phyloP scores from a whole-genome alignment of 2,329 filamentous ascomycete genomes.

The Penicillium decumbens region DNA sequence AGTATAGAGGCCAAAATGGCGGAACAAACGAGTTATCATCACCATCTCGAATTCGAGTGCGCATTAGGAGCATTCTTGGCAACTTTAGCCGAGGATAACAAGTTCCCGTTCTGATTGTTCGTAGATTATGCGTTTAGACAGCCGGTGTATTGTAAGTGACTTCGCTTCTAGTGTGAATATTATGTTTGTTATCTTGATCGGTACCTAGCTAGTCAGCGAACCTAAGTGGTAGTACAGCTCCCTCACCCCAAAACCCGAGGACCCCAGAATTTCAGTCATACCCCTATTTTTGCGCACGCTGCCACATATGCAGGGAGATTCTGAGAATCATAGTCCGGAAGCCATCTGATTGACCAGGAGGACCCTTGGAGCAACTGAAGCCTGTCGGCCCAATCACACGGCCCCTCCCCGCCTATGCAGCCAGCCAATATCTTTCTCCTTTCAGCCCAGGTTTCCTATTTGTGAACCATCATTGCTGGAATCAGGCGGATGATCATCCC shows the following conservation, averaged over 20 bases:
- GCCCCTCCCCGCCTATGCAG: background rate
- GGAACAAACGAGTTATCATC: background rate
- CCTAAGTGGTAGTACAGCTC: too few relatives aligned
- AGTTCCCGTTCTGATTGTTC: background rate
- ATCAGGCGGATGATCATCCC: background rate
- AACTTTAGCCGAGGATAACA: too few relatives aligned
- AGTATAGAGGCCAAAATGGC: background rate
- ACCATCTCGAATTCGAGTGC: background rate
- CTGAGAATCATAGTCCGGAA: background rate
- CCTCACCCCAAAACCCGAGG: too few relatives aligned
- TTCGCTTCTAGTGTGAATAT: too few relatives aligned
- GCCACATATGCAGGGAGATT: background rate
- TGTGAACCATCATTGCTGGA: slow-evolving; percentile 6
- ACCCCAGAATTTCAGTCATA: too few relatives aligned
- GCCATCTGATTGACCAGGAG: background rate
- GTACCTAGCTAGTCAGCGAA: too few relatives aligned
- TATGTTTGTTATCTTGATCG: too few relatives aligned
- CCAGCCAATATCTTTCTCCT: background rate
- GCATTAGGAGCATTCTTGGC: background rate
- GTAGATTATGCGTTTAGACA: background rate
- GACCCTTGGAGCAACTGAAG: background rate
- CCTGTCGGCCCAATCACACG: slow-evolving; percentile 7
- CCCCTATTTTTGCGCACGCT: background rate
- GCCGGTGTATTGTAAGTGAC: background rate
- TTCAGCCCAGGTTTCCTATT: background rate